Base-by-base conservation (phyloP, 1,139 yeast species). In the Magnusiomyces fungicola region DNA sequence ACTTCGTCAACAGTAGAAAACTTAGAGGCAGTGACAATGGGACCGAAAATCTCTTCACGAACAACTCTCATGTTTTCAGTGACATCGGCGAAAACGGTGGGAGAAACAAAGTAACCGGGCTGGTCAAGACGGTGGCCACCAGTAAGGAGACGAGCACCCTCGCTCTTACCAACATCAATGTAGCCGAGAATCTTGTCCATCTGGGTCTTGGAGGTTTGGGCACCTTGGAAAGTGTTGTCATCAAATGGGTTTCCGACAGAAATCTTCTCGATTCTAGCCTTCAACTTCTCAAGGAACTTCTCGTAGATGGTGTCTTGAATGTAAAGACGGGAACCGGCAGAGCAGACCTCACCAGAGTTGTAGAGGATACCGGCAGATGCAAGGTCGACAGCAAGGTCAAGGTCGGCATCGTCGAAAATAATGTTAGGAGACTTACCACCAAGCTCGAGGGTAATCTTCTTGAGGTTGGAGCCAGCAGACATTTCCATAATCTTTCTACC, bases 381-480 rank as follows among this genome's bases (percentile, higher is more conserved):
- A 72, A 79, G 74, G 59, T 75, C 72, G 54, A 83, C 79, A 53
- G 94, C 81, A 60, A 70, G 69, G 51, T 78, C 78, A 50, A 85
- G 59, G 60, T 85, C 79, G 53, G 86, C 86, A 65, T 85, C 94
- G 59, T 79, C 75, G 62, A 84, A 84, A 46, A 85, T 80, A 58
- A 85, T 79, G 69, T 83, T 81, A 60, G 95, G 90, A 48, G 92
- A 83, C 72, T 85, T 85, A 62, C 95, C 95, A 61, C 95, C 95
- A 61, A 84, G 80, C 72, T 85, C 95, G 60, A 85, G 77, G 42
- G 95, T 84, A 49, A 83, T 85, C 69, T 59, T 80, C 80, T 55
- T 70, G 47, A 68, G 57, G 58, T 66, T 66, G 45, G 62, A 56
- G 47, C 52, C 82, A 79, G 71, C 81, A 73, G 72, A 81, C 74